Conservation (phyloP, 1,139 yeast species). For the Yamadazyma membranifaciens region DNA sequence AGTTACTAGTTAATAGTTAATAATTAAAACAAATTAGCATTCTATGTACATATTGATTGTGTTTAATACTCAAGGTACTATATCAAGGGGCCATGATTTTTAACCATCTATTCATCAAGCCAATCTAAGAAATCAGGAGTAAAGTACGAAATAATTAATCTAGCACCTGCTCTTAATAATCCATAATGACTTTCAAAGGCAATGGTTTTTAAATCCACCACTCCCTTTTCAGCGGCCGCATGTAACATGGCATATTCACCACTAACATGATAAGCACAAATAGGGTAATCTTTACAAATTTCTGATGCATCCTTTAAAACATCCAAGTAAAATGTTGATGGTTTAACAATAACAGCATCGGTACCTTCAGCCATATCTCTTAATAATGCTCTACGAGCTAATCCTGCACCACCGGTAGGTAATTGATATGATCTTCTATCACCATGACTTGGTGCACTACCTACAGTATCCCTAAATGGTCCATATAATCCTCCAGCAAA, state of each 20-base stretch:
- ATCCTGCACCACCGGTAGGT: conserved; percentile 90
- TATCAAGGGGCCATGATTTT: too few species aligned
- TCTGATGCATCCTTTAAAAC: conserved; percentile 84
- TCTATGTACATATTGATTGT: too few species aligned
- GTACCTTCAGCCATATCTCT: conserved; percentile 93
- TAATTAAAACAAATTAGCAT: background rate
- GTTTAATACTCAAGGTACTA: too few species aligned
- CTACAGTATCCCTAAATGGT: conserved; percentile 97
- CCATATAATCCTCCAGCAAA: conserved; percentile 91
- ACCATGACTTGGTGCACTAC: conserved; percentile 85
- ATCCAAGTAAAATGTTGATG: conserved; percentile 95
- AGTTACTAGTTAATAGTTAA: too few species aligned
- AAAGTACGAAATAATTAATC: conserved; percentile 84
- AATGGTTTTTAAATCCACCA: conserved; percentile 81
- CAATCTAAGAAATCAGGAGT: conserved; percentile 96
- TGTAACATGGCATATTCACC: conserved; percentile 98
- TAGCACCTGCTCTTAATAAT: conserved; percentile 93
- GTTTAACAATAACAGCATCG: conserved; percentile 93
- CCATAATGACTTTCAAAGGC: conserved; percentile 95
- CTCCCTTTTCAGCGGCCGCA: conserved; percentile 97
- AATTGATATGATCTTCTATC: conserved; percentile 92
- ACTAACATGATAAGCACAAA: conserved; percentile 94
- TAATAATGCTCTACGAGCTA: conserved; percentile 85
- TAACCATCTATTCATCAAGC: conserved; percentile 45
- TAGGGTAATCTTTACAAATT: conserved; percentile 79